These are phyloP conservation scores for Jatropha multifida DNA, from an alignment of 441 rosid genomes.

Conservation along the genomic window DNA sequence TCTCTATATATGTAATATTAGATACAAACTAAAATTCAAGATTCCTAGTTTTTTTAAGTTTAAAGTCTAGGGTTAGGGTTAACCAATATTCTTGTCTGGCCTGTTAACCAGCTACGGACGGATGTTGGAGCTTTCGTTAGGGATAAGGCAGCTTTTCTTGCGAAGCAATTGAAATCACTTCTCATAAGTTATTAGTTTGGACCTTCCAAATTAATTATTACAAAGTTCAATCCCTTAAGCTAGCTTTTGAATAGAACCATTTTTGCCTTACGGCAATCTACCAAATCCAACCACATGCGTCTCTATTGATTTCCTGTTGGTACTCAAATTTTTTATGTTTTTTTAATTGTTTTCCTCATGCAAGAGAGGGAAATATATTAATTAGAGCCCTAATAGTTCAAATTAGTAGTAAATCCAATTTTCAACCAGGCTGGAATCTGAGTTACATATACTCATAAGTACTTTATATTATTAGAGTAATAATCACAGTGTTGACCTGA, in stretches of 20 bases:
- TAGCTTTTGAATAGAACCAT: neutral
- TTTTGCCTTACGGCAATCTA: constrained; percentile 15
- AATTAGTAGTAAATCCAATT: too few relatives aligned
- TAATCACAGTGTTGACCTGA: too few relatives aligned
- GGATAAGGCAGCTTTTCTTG: constrained; percentile 29
- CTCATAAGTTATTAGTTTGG: constrained; percentile 1
- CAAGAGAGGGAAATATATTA: too few relatives aligned
- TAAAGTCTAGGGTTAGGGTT: constrained; percentile 18
- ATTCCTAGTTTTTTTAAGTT: constrained; percentile 24
- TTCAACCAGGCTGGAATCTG: too few relatives aligned
- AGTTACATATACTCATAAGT: too few relatives aligned
- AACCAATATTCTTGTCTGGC: constrained; percentile 15
- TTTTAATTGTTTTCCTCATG: too few relatives aligned
- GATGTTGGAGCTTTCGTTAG: constrained; percentile 25
- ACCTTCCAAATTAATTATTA: neutral
- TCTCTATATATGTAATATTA: too few relatives aligned
- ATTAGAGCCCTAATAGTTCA: too few relatives aligned
- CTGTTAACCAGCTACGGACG: neutral
- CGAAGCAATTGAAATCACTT: constrained; percentile 23
- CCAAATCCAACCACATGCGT: neutral
- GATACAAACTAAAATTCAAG: constrained; percentile 23
- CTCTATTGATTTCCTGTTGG: neutral
- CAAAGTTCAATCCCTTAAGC: neutral
- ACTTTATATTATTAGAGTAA: too few relatives aligned
- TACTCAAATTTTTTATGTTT: neutral